These are phyloP conservation scores for Populus hybrid DNA, from an alignment of 441 rosid species.

Conservation along the genomic window DNA sequence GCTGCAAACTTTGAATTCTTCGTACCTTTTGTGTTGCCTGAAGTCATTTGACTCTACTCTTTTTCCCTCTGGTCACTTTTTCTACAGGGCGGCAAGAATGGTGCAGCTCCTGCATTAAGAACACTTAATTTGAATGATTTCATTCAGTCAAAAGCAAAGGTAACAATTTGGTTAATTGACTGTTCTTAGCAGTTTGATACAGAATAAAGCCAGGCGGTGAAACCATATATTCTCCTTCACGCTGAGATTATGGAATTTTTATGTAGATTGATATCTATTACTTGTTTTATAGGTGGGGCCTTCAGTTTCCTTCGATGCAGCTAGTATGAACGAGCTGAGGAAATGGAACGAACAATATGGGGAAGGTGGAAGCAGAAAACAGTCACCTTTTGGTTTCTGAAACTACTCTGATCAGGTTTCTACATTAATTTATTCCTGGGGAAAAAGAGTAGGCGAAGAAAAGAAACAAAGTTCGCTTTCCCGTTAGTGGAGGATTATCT, in stretches of 20 bases:
- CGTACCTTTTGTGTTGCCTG: background rate
- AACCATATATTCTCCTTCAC: background rate
- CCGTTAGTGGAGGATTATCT: background rate
- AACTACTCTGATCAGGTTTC: constrained; percentile 2
- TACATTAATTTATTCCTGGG: background rate
- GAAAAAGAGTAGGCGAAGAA: too few species aligned
- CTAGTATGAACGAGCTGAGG: constrained; percentile 90
- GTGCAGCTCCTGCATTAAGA: background rate
- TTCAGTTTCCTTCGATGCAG: constrained; percentile 79
- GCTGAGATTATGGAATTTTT: background rate
- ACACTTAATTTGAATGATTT: constrained; percentile 1
- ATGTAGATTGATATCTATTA: background rate
- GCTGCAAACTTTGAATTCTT: background rate
- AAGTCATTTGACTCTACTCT: background rate
- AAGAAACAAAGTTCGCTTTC: background rate
- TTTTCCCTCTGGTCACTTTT: background rate
- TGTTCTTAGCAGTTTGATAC: background rate
- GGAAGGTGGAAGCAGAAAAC: constrained; percentile 87
- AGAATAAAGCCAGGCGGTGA: background rate
- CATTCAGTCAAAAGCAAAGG: background rate
- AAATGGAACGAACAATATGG: constrained; percentile 99
- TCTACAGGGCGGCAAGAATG: background rate
- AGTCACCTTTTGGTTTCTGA: constrained; percentile 79
- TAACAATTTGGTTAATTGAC: background rate
- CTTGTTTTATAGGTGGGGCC: constrained; percentile 70